These are phyloP conservation scores for Cladosporium sp. DNA, from an alignment of 2,329 filamentous ascomycete species.

Conservation along the genomic window DNA sequence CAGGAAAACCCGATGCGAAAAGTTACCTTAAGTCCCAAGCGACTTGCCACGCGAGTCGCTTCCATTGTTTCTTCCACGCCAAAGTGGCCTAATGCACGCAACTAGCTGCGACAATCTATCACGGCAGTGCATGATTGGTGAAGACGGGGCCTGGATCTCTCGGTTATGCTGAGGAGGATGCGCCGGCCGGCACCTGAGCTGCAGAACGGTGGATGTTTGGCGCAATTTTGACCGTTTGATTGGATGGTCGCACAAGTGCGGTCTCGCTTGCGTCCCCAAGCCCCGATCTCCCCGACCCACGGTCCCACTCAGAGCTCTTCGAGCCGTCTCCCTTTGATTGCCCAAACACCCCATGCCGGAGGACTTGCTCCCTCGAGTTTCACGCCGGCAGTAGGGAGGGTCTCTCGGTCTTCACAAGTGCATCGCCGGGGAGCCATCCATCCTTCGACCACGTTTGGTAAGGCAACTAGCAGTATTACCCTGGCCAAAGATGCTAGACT, in stretches of 20 bases:
- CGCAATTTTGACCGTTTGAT: background rate
- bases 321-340: constrained; percentile 10
- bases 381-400: constrained; percentile 5
- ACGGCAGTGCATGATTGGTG: constrained; percentile 15
- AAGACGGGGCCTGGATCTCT: constrained; percentile 12
- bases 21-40: constrained; percentile 11
- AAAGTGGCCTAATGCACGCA: constrained; percentile 11
- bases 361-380: constrained; percentile 1
- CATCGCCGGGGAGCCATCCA: background rate
- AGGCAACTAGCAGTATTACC: background rate
- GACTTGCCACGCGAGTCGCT: constrained; percentile 15
- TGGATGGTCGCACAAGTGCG: background rate
- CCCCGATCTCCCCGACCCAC: constrained; percentile 10
- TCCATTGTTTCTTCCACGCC: constrained; percentile 7
- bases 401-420: constrained; percentile 7
- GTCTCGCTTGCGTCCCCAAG: constrained; percentile 1
- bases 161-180: constrained; percentile 14
- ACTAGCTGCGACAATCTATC: constrained; percentile 4
- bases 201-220: background rate
- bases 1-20: constrained; percentile 1
- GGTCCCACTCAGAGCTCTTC: background rate
- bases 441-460: background rate
- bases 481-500: background rate
- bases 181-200: constrained; percentile 11
- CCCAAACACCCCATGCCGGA: background rate